These are phyloP conservation scores for Volvox reticuliferus DNA, from an alignment of 139 green algal genomes.

Conservation along the genomic window DNA sequence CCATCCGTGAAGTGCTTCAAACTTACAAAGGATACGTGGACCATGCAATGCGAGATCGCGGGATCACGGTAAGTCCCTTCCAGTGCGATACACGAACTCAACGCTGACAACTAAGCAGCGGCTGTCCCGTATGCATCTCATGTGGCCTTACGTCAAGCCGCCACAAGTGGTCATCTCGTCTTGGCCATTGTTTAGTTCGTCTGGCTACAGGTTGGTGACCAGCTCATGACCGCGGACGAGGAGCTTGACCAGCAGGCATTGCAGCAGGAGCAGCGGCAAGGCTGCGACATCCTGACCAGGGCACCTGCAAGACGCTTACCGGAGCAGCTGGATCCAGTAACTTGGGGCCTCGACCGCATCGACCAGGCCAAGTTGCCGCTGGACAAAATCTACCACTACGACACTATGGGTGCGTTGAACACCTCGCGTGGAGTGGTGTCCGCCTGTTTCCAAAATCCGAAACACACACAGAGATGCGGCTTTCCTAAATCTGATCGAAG, in stretches of 20 bases:
- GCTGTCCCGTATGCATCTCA: too few relatives aligned
- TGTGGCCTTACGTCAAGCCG: too few relatives aligned
- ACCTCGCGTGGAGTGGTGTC: too few relatives aligned
- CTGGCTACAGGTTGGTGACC: not conserved
- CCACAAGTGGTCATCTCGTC: not conserved
- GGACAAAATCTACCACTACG: conserved; percentile 69
- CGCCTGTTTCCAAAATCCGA: too few relatives aligned
- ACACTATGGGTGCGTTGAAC: conserved; percentile 48
- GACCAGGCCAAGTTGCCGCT: conserved; percentile 76
- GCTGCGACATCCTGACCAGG: not conserved
- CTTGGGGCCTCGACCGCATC: conserved; percentile 76
- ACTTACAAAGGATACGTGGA: conserved; percentile 49
- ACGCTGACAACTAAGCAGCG: too few relatives aligned
- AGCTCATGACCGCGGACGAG: conserved; percentile 5
- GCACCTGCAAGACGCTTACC: not conserved
- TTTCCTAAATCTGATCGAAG: too few relatives aligned
- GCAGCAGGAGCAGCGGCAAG: conserved; percentile 1
- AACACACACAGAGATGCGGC: too few relatives aligned
- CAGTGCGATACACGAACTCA: too few relatives aligned
- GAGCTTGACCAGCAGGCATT: not conserved
- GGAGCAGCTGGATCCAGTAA: conserved; percentile 35
- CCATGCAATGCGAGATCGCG: conserved; percentile 28
- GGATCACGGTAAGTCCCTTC: conserved; percentile 9
- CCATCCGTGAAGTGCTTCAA: conserved; percentile 30
- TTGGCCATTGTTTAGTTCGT: not conserved